Evolutionary conservation across 306 rosid genomes (phyloP).

Genomic region (Prinsepia uniflora): DNA sequence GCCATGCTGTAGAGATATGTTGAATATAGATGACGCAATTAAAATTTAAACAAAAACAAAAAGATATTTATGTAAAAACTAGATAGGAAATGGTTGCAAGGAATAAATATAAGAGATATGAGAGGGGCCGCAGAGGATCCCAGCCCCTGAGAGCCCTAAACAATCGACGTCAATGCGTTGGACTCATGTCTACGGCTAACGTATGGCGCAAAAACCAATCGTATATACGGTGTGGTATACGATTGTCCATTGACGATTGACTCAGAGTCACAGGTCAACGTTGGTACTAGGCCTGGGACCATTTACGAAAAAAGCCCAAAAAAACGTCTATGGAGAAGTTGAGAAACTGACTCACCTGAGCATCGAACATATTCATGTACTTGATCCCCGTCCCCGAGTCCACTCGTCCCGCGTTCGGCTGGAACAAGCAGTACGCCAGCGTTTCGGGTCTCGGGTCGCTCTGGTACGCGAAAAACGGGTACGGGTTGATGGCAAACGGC

Average conservation of each 20-base stretch:
- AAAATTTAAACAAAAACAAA: no score
- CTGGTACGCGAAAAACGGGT: constrained; percentile 82
- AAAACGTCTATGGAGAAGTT: background rate
- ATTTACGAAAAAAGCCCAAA: background rate
- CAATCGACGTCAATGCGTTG: background rate
- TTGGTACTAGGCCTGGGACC: background rate
- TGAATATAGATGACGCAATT: background rate
- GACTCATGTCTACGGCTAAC: constrained; percentile 26
- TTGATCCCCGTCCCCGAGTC: constrained; percentile 69
- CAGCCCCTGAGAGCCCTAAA: background rate
- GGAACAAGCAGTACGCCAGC: constrained; percentile 73
- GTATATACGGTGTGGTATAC: background rate
- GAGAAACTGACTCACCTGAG: constrained; percentile 49
- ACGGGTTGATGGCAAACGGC: constrained; percentile 71
- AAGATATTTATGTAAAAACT: no score
- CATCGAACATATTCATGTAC: constrained; percentile 91
- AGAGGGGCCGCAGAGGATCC: background rate
- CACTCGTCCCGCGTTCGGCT: constrained; percentile 77
- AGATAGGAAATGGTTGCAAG: background rate
- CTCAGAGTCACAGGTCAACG: constrained; percentile 17
- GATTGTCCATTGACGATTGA: constrained; percentile 8
- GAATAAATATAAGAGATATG: background rate
- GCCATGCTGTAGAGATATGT: no score
- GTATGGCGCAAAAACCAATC: background rate
- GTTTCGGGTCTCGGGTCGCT: constrained; percentile 80